Percentiles rank a stretch among this genome's conserved stretches.
Evolutionary conservation across 176 grass and related monocot genomes (phyloP).

Genomic region (Areca catechu): DNA sequence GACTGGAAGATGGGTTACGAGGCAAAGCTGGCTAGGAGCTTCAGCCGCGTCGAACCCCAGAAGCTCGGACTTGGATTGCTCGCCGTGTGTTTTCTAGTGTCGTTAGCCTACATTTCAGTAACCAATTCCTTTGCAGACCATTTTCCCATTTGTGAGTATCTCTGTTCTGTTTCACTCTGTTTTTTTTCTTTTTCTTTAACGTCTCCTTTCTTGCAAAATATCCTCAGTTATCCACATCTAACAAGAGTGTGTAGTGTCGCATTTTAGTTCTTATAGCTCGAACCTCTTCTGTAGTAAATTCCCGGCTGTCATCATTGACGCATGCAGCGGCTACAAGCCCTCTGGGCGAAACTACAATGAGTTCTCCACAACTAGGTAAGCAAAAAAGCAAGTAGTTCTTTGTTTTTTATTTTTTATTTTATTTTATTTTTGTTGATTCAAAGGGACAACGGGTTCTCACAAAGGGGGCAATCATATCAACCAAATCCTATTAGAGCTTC

Average conservation of each 20-base stretch:
- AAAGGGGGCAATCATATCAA: too few relatives aligned
- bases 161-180: too few relatives aligned
- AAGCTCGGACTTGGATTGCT: slow-evolving; percentile 18
- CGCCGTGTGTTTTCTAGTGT: not conserved
- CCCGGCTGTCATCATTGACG: not conserved
- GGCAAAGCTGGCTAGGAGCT: slow-evolving; percentile 35
- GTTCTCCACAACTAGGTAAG: slow-evolving; percentile 21
- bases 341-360: not conserved
- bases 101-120: not conserved
- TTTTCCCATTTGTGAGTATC: too few relatives aligned
- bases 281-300: slow-evolving; percentile 9
- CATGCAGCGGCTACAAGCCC: not conserved
- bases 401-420: not conserved
- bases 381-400: not conserved
- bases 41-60: slow-evolving; percentile 47
- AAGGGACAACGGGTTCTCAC: too few relatives aligned
- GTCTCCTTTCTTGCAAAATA: too few relatives aligned
- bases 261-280: slow-evolving; percentile 4
- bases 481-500: too few relatives aligned
- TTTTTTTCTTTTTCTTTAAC: too few relatives aligned
- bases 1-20: slow-evolving; percentile 3
- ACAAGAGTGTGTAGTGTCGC: too few relatives aligned
- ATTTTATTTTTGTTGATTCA: too few relatives aligned
- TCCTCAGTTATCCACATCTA: too few relatives aligned
- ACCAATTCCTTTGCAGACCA: too few relatives aligned